Evolutionary conservation across 768 basidiomycete genomes (phyloP).

Genomic region (Piloderma croceum): DNA sequence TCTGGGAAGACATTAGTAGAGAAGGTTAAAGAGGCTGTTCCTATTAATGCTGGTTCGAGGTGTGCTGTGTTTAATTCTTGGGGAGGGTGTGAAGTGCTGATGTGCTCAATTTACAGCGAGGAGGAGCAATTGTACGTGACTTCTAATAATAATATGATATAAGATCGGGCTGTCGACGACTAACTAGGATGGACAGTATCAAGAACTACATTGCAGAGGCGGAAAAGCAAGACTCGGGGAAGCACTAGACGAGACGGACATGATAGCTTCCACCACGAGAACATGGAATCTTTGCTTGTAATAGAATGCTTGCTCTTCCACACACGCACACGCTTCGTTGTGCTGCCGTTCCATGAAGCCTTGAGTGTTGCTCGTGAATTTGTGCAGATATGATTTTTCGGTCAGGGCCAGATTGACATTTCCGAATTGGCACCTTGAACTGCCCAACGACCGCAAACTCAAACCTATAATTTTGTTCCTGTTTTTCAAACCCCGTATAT

Average conservation of each 20-base stretch:
- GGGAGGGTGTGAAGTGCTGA: constrained; percentile 4
- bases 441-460: too few relatives aligned
- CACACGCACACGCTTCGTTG: too few relatives aligned
- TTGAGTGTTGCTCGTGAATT: too few relatives aligned
- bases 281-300: too few relatives aligned
- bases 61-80: constrained; percentile 31
- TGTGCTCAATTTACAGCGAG: constrained; percentile 43
- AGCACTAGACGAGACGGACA: constrained; percentile 33
- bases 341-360: too few relatives aligned
- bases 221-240: constrained; percentile 72
- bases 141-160: constrained; percentile 6
- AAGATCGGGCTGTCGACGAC: constrained; percentile 32
- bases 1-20: constrained; percentile 36
- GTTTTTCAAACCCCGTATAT: too few relatives aligned
- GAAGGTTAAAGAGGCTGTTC: constrained; percentile 60
- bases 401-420: too few relatives aligned
- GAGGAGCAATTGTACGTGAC: constrained; percentile 77
- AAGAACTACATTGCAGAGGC: constrained; percentile 76
- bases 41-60: constrained; percentile 63
- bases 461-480: too few relatives aligned
- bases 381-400: too few relatives aligned
- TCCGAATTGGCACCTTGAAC: too few relatives aligned
- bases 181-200: constrained; percentile 60
- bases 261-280: not conserved
- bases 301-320: too few relatives aligned